Conservation (phyloP, 1,284 basidiomycete species). For the Apiotrichum akiyoshidainum region DNA sequence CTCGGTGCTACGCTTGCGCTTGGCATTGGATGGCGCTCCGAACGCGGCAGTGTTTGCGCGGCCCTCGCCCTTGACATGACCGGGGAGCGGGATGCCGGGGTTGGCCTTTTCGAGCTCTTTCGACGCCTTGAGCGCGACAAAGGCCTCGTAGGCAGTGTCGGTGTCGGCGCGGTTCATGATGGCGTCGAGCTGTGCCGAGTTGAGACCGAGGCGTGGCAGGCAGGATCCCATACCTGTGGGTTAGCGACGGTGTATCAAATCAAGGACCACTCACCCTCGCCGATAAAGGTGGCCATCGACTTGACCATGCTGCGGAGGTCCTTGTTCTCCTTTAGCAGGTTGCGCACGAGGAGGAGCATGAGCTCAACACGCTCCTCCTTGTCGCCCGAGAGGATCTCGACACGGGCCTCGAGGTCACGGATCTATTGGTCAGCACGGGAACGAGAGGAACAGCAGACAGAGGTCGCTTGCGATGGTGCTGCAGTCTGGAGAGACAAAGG, state of each 20-base stretch:
- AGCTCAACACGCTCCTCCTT: slow-evolving; percentile 81
- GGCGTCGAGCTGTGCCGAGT: slow-evolving; percentile 66
- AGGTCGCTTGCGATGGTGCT: too few species aligned
- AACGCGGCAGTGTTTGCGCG: slow-evolving; percentile 8
- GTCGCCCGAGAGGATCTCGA: slow-evolving; percentile 82
- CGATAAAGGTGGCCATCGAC: slow-evolving; percentile 72
- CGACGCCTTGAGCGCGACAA: slow-evolving; percentile 56
- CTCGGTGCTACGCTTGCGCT: slow-evolving; percentile 29
- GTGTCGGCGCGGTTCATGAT: slow-evolving; percentile 80
- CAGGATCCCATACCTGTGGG: slow-evolving; percentile 57
- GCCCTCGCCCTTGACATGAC: slow-evolving; percentile 7
- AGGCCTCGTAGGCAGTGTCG: slow-evolving; percentile 85
- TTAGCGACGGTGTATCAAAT: not conserved
- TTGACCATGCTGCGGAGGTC: slow-evolving; percentile 72
- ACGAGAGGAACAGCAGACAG: too few species aligned
- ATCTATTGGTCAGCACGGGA: slow-evolving; percentile 57
- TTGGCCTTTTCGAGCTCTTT: slow-evolving; percentile 37
- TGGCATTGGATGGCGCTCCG: slow-evolving; percentile 13
- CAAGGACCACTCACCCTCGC: slow-evolving; percentile 64
- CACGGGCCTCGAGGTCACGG: slow-evolving; percentile 84
- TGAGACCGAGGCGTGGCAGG: slow-evolving; percentile 70
- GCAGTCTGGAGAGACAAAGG: too few species aligned
- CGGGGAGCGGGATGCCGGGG: slow-evolving; percentile 31
- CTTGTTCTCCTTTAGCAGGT: slow-evolving; percentile 84
- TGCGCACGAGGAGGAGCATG: slow-evolving; percentile 76